Conservation (phyloP, 148 eudicot species). For the Tetragonia tetragonoides region DNA sequence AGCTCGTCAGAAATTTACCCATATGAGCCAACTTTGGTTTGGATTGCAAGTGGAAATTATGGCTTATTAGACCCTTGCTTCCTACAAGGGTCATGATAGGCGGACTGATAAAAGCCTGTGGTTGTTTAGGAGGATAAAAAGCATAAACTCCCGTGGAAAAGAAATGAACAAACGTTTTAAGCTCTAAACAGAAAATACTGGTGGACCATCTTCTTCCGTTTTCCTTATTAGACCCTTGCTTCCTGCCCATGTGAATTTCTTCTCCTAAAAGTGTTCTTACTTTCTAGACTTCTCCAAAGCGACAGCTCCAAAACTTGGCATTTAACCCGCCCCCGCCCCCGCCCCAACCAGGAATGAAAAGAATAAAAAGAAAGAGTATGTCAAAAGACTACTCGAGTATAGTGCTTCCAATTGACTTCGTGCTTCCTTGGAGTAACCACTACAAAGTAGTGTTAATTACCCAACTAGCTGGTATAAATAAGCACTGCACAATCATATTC, state of each 20-base stretch:
- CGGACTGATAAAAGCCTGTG: conserved; percentile 7
- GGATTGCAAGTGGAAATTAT: no score
- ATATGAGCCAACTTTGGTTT: no score
- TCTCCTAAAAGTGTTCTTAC: background rate
- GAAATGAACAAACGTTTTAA: background rate
- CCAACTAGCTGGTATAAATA: background rate
- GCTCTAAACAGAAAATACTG: background rate
- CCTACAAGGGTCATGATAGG: conserved; percentile 13
- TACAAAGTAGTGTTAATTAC: background rate
- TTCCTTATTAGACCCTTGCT: background rate
- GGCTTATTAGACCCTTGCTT: no score
- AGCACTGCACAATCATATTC: background rate
- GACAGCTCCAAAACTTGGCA: background rate
- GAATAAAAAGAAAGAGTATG: background rate
- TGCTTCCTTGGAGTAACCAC: background rate
- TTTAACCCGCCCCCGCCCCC: background rate
- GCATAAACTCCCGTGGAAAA: background rate
- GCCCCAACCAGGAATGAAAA: background rate
- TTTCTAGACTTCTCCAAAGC: background rate
- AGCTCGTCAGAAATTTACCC: no score
- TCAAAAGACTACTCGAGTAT: background rate
- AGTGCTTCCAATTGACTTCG: background rate
- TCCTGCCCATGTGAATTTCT: background rate
- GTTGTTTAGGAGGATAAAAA: background rate
- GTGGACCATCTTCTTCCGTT: background rate